A percentile compares a stretch with the other conserved stretches of the same genome.
Conservation (phyloP, 2,329 filamentous ascomycete genomes). For the Ampelomyces quisqualis region DNA sequence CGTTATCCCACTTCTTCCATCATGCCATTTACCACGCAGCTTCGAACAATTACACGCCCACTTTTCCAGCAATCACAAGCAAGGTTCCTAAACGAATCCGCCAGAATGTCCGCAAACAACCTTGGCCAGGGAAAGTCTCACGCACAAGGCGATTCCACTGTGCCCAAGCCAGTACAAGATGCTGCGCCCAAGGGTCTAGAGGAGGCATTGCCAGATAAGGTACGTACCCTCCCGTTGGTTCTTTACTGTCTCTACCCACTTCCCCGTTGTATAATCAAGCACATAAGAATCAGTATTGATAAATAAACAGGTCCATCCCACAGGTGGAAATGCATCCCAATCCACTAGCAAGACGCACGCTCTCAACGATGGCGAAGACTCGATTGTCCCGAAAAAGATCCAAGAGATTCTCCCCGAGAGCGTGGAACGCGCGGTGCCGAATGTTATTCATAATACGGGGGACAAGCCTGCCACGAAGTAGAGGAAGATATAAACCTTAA, state of each 20-base stretch:
- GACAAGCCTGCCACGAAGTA: slow-evolving; percentile 15
- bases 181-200: slow-evolving; percentile 43
- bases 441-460: slow-evolving; percentile 48
- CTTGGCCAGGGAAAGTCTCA: slow-evolving; percentile 47
- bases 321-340: slow-evolving; percentile 39
- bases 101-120: slow-evolving; percentile 37
- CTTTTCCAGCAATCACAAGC: slow-evolving; percentile 16
- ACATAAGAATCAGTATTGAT: no score
- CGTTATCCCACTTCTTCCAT: slow-evolving; percentile 2
- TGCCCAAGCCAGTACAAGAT: slow-evolving; percentile 45
- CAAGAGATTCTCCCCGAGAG: slow-evolving; percentile 50
- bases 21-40: slow-evolving; percentile 23
- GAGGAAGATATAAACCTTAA: neutral
- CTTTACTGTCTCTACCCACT: no score
- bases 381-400: slow-evolving; percentile 47
- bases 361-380: slow-evolving; percentile 39
- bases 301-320: slow-evolving; percentile 39
- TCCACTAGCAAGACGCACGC: slow-evolving; percentile 43
- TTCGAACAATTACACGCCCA: slow-evolving; percentile 22
- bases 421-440: slow-evolving; percentile 48
- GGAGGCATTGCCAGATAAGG: slow-evolving; percentile 43
- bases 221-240: no score
- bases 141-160: slow-evolving; percentile 44
- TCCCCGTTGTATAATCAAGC: no score
- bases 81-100: slow-evolving; percentile 15